These are phyloP conservation scores for Betula pendula DNA, from an alignment of 306 rosid genomes.

Conservation along the genomic window DNA sequence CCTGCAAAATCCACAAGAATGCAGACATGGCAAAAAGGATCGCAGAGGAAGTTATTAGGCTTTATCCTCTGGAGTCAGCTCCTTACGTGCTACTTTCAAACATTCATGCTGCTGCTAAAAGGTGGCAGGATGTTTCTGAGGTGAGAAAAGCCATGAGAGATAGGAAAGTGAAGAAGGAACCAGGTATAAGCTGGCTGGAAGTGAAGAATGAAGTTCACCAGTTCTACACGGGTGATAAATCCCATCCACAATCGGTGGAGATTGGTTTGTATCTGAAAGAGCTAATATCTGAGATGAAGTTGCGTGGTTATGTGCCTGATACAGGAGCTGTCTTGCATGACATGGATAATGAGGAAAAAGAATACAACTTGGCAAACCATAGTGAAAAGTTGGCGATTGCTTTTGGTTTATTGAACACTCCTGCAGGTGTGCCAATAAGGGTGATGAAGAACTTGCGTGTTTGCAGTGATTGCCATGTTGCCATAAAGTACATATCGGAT, in stretches of 20 bases:
- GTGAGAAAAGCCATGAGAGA: constrained; percentile 75
- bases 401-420: constrained; percentile 70
- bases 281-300: constrained; percentile 72
- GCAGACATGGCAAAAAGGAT: constrained; percentile 67
- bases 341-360: constrained; percentile 92
- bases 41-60: constrained; percentile 68
- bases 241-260: constrained; percentile 52
- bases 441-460: constrained; percentile 88
- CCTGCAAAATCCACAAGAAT: constrained; percentile 85
- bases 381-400: constrained; percentile 88
- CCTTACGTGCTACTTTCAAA: constrained; percentile 75
- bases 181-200: constrained; percentile 89
- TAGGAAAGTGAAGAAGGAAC: constrained; percentile 67
- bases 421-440: constrained; percentile 56
- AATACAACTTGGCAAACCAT: constrained; percentile 67
- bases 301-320: constrained; percentile 76
- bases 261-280: constrained; percentile 71
- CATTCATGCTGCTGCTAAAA: constrained; percentile 72
- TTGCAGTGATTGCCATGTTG: constrained; percentile 78
- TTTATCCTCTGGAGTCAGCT: constrained; percentile 78
- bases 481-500: constrained; percentile 66
- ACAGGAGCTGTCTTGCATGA: constrained; percentile 69
- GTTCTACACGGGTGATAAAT: constrained; percentile 56
- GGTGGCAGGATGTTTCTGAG: constrained; percentile 80
- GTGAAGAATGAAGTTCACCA: constrained; percentile 71